Conservation (phyloP, 768 basidiomycete genomes). For the Mycena venus region DNA sequence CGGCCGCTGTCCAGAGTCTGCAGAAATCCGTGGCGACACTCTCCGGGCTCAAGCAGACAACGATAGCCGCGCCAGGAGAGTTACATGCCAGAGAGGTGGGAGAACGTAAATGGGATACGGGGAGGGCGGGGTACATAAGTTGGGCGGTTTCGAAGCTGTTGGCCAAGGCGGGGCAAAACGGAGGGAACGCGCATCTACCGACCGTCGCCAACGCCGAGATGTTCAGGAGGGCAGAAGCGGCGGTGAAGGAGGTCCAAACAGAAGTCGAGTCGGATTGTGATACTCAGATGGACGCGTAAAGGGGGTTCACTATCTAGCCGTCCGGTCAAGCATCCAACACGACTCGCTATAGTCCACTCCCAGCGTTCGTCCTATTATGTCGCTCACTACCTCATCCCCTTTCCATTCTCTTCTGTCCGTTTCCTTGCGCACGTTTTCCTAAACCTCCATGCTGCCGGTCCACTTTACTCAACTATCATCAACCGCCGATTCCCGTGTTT, state of each 20-base stretch:
- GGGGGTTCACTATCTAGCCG: background rate
- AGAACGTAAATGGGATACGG: conserved; percentile 84
- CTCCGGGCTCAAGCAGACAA: conserved; percentile 56
- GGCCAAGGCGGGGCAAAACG: conserved; percentile 41
- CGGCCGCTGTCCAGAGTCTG: conserved; percentile 47
- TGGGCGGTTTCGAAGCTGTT: conserved; percentile 80
- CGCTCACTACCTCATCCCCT: no score
- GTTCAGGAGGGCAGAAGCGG: conserved; percentile 29
- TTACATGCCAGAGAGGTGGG: conserved; percentile 64
- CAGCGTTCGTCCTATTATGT: no score
- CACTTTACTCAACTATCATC: no score
- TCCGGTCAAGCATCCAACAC: no score
- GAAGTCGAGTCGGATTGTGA: conserved; percentile 6
- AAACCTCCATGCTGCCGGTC: no score
- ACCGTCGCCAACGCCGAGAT: conserved; percentile 27
- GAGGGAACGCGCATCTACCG: conserved; percentile 26
- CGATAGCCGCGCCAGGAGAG: conserved; percentile 53
- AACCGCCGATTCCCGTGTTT: no score
- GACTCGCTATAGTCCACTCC: no score
- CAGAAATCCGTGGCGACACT: conserved; percentile 63
- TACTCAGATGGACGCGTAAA: conserved; percentile 25
- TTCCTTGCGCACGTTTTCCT: no score
- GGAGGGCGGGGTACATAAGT: conserved; percentile 78
- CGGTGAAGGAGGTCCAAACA: conserved; percentile 35
- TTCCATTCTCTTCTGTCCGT: no score